These are phyloP conservation scores for Ascochyta fabae DNA, from an alignment of 2,329 filamentous ascomycete genomes.

Conservation along the genomic window DNA sequence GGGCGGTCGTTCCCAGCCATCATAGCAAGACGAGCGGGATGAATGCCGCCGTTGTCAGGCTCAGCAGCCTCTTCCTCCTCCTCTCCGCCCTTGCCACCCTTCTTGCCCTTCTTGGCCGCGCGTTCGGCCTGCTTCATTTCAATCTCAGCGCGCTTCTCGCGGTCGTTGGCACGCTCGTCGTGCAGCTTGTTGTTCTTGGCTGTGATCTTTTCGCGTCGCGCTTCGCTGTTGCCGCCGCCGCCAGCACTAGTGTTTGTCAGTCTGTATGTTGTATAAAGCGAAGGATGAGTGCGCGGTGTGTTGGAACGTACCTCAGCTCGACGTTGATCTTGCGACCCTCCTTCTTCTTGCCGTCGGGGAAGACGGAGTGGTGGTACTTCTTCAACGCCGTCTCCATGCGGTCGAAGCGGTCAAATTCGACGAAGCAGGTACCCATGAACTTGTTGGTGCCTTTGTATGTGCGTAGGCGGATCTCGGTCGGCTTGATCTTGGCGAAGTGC, in stretches of 20 bases:
- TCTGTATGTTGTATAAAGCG: constrained; percentile 1
- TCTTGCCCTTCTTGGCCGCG: constrained; percentile 50
- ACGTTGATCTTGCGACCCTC: constrained; percentile 82
- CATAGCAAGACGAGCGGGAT: constrained; percentile 48
- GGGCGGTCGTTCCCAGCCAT: constrained; percentile 33
- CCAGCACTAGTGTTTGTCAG: constrained; percentile 66
- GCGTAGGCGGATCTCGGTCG: constrained; percentile 67
- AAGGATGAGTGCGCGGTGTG: not conserved
- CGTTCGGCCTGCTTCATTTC: constrained; percentile 49
- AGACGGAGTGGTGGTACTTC: constrained; percentile 85
- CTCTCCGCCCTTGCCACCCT: constrained; percentile 17
- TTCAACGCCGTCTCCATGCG: constrained; percentile 93
- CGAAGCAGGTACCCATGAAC: constrained; percentile 57
- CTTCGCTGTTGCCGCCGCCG: constrained; percentile 79
- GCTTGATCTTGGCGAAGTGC: constrained; percentile 80
- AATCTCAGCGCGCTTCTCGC: constrained; percentile 54
- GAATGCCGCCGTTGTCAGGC: constrained; percentile 41
- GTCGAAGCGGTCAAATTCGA: constrained; percentile 87
- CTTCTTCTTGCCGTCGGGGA: constrained; percentile 66
- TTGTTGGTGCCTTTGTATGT: constrained; percentile 48
- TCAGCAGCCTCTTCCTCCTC: constrained; percentile 25
- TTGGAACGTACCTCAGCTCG: constrained; percentile 74
- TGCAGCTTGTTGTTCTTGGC: constrained; percentile 86
- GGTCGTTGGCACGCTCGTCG: constrained; percentile 65
- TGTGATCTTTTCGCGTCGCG: constrained; percentile 76